Base-by-base conservation (phyloP, 805 yeast genomes). In the Cyberlindnera mrakii region DNA sequence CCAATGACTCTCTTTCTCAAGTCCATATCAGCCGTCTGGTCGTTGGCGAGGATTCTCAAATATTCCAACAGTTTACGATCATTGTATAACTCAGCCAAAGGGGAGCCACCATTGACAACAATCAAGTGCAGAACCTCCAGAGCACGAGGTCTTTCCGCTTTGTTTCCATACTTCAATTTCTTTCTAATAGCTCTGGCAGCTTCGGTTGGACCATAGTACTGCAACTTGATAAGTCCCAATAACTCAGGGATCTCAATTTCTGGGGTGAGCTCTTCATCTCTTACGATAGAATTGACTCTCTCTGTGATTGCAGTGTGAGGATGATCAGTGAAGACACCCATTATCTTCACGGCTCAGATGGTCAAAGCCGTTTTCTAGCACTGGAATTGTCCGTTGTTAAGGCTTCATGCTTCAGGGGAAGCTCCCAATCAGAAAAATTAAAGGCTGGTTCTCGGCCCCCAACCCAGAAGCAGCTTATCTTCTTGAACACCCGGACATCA, bases 101-200 rank as follows among this genome's bases (percentile, higher is more conserved):
- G 53, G 10, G 48, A 58, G 1, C 75, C 74, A 23, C 76, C 78
- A 56, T 82, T 81, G 31, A 77, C 73, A 2, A 84, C 78, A 18
- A 83, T 59, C 16, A 77, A 64, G 52, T 84, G 85, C 33, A 81
- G 62, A 11, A 83, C 44, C 39, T 56, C 82, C 65, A 89, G 61
- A 0, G 95, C 85, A 37, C 85, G 75, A 41, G 74, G 53, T 59
- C 86, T 95, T 50, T 82, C 83, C 16, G 67, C 63, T 5, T 64
- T 58, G 3, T 71, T 57, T n/a, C 97, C 98, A 58, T 91, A 85
- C 65, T 95, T 93, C 58, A 93, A 66, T 55, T 81, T 80, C 70
- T 93, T 93, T 40, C 99, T 74, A 18, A 93, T 66, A 1, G 96
- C 95, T 35, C 98, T 71, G 0, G 97, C 97, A 2, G 95, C 91